These are phyloP conservation scores for Neostapfia colusana DNA, from an alignment of 176 grass and related monocot species.

Conservation along the genomic window DNA sequence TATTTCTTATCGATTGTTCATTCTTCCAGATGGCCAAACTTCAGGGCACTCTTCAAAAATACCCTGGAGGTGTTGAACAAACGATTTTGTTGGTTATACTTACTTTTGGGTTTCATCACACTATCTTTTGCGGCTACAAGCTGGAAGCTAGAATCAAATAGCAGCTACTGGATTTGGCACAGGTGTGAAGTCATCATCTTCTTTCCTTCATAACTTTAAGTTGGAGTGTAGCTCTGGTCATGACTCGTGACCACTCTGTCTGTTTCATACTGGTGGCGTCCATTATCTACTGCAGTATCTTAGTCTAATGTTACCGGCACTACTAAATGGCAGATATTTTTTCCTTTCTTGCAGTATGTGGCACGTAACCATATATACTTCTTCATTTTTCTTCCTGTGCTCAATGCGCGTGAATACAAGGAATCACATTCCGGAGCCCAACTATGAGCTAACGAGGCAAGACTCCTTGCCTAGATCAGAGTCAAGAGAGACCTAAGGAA, in stretches of 20 bases:
- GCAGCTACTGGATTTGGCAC: conserved; percentile 96
- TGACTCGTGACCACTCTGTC: conserved; percentile 9
- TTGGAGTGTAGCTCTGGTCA: not conserved
- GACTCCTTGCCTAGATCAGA: conserved; percentile 60
- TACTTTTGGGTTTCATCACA: conserved; percentile 76
- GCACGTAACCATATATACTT: conserved; percentile 96
- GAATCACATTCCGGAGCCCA: conserved; percentile 44
- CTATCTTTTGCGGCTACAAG: conserved; percentile 74
- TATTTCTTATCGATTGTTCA: conserved; percentile 26
- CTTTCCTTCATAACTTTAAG: conserved; percentile 24
- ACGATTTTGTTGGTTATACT: conserved; percentile 69
- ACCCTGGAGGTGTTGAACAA: conserved; percentile 66
- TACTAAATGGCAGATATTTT: not conserved
- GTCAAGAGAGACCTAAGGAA: conserved; percentile 46
- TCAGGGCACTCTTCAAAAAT: conserved; percentile 54
- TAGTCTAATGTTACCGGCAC: not conserved
- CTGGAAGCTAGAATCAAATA: conserved; percentile 88
- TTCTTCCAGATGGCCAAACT: conserved; percentile 67
- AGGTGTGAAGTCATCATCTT: conserved; percentile 57
- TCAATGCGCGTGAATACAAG: conserved; percentile 49
- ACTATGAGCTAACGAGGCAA: conserved; percentile 68
- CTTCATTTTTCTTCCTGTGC: conserved; percentile 93
- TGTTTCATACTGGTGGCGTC: not conserved
- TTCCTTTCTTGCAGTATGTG: conserved; percentile 65
- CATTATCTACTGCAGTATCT: not conserved